phyloP scores from a whole-genome alignment of 495 filamentous ascomycete genomes.

The Penicillium paxilli region DNA sequence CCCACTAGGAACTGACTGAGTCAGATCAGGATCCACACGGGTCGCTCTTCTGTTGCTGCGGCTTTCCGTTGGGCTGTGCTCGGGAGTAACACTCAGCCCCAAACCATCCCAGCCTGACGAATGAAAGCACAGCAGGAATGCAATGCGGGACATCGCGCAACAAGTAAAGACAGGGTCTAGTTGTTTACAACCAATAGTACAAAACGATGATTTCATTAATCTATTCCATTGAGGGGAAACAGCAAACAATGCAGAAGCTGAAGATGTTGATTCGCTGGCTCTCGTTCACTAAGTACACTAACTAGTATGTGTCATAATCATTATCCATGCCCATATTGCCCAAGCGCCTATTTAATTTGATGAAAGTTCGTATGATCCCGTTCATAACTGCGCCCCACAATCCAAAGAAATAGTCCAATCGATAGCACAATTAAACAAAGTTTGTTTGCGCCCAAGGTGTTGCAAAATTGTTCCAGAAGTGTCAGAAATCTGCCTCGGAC shows the following conservation, averaged over 20 bases:
- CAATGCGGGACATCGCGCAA: background rate
- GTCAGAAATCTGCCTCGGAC: background rate
- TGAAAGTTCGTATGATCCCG: background rate
- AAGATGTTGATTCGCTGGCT: background rate
- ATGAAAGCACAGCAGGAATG: background rate
- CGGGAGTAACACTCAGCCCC: background rate
- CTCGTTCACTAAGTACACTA: background rate
- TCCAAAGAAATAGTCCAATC: background rate
- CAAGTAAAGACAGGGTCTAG: background rate
- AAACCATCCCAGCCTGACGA: background rate
- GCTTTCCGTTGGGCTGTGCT: background rate
- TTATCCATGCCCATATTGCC: background rate
- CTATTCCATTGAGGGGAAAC: background rate
- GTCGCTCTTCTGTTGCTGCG: background rate
- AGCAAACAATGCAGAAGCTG: background rate
- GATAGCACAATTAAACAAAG: background rate
- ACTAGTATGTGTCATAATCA: background rate
- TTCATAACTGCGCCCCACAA: background rate
- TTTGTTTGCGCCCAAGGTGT: background rate
- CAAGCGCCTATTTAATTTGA: background rate
- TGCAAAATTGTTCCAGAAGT: background rate
- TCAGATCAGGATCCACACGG: background rate
- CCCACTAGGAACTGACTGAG: background rate
- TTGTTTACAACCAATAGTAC: background rate
- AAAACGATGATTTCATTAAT: background rate